Conservation (phyloP, 2,329 filamentous ascomycete genomes). For the Ceratocystiopsis sp. region DNA sequence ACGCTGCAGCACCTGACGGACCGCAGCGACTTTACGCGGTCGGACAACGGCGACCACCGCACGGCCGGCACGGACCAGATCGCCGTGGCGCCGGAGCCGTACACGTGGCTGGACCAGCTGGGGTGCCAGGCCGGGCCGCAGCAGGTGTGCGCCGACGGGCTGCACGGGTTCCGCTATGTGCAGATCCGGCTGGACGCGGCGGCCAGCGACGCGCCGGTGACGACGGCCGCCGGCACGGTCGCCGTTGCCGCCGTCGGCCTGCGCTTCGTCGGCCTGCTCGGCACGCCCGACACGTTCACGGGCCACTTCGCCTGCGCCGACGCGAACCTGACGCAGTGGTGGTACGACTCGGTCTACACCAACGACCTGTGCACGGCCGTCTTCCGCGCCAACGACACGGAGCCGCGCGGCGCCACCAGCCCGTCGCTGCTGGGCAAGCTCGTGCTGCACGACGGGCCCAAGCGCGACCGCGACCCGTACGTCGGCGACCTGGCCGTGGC, state of each 20-base stretch:
- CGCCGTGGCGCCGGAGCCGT: conserved; percentile 23
- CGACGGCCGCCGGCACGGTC: conserved; percentile 23
- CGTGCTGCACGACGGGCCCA: conserved; percentile 32
- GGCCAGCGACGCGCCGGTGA: conserved; percentile 25
- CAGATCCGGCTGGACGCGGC: conserved; percentile 30
- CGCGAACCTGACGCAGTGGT: conserved; percentile 29
- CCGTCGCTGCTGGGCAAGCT: conserved; percentile 25
- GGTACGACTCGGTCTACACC: conserved; percentile 36
- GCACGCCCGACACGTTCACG: conserved; percentile 29
- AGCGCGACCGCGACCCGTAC: conserved; percentile 35
- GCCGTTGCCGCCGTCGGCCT: conserved; percentile 25
- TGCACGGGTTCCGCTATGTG: conserved; percentile 36
- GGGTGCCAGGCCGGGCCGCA: conserved; percentile 25
- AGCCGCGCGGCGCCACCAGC: conserved; percentile 27
- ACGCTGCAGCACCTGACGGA: conserved; percentile 25
- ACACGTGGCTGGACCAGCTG: conserved; percentile 26
- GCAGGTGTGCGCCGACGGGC: conserved; percentile 31
- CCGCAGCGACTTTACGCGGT: conserved; percentile 30
- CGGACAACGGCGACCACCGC: conserved; percentile 20
- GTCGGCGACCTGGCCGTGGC: conserved; percentile 33
- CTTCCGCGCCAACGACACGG: conserved; percentile 29
- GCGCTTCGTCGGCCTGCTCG: conserved; percentile 26
- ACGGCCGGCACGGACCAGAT: conserved; percentile 29
- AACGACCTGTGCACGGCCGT: conserved; percentile 29
- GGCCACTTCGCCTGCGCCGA: conserved; percentile 37